Percentiles rank a stretch among this genome's conserved stretches.
Evolutionary conservation across 2,329 filamentous ascomycete species (phyloP).

Genomic region (Fusarium gaditjirri): DNA sequence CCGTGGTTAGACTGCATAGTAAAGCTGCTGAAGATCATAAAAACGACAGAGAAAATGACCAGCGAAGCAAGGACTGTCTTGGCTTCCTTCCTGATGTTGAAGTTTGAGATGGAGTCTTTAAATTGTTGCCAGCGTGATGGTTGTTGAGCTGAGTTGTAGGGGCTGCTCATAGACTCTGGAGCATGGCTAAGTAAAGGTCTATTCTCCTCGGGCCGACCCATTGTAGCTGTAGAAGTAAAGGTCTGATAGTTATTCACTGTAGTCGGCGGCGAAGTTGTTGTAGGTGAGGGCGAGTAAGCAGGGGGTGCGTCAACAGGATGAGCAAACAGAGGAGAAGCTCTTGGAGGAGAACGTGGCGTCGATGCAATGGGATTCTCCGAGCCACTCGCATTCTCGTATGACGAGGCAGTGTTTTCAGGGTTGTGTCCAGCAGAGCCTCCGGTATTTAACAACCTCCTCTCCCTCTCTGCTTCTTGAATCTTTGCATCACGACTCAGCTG

Average conservation of each 20-base stretch:
- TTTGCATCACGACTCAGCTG: slow-evolving; percentile 54
- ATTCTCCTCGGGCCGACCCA: slow-evolving; percentile 57
- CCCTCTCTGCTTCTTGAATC: slow-evolving; percentile 56
- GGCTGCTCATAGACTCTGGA: slow-evolving; percentile 60
- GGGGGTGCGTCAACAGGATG: slow-evolving; percentile 58
- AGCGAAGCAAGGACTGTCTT: slow-evolving; percentile 48
- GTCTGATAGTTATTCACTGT: slow-evolving; percentile 55
- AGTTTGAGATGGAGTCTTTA: slow-evolving; percentile 34
- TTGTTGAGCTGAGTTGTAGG: slow-evolving; percentile 36
- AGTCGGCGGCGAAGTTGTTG: slow-evolving; percentile 49
- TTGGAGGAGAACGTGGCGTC: slow-evolving; percentile 15
- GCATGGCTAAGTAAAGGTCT: slow-evolving; percentile 55
- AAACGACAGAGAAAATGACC: slow-evolving; percentile 49
- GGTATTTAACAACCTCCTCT: slow-evolving; percentile 49
- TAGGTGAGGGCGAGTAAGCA: slow-evolving; percentile 59
- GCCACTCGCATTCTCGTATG: background rate
- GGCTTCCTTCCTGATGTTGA: slow-evolving; percentile 42
- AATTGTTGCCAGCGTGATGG: slow-evolving; percentile 47
- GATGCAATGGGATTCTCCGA: background rate
- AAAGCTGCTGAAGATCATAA: slow-evolving; percentile 43
- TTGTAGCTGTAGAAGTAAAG: slow-evolving; percentile 50
- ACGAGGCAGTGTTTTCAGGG: background rate
- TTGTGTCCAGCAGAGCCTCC: background rate
- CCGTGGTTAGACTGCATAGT: slow-evolving; percentile 28
- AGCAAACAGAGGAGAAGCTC: slow-evolving; percentile 15